These are phyloP conservation scores for Daldinia sp. DNA, from an alignment of 2,329 filamentous ascomycete species.

Conservation along the genomic window DNA sequence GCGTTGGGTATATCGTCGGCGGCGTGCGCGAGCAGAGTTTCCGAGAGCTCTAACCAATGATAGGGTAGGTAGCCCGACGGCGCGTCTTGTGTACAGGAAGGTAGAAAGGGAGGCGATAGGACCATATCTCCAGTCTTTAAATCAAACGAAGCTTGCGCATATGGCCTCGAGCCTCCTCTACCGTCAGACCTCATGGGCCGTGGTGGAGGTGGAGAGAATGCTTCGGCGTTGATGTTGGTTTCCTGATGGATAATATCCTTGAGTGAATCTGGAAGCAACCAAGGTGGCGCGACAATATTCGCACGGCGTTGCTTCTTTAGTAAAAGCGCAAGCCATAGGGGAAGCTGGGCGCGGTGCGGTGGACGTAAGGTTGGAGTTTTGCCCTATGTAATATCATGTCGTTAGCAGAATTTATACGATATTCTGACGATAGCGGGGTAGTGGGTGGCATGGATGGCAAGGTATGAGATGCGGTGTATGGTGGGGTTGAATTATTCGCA, in stretches of 20 bases:
- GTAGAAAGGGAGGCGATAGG: conserved; percentile 78
- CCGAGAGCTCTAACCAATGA: conserved; percentile 92
- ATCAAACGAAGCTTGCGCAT: conserved; percentile 44
- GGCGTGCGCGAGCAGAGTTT: conserved; percentile 85
- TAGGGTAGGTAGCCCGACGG: conserved; percentile 81
- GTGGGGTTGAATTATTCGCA: conserved; percentile 15
- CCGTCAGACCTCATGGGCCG: conserved; percentile 63
- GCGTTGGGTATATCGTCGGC: conserved; percentile 80
- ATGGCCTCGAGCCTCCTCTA: conserved; percentile 52
- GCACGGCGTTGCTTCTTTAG: conserved; percentile 93
- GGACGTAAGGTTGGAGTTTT: conserved; percentile 78
- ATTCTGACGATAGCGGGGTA: conserved; percentile 12
- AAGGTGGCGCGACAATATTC: conserved; percentile 90
- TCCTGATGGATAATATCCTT: conserved; percentile 82
- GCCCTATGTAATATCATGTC: conserved; percentile 63
- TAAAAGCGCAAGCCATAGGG: conserved; percentile 93
- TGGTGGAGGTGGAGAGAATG: conserved; percentile 80
- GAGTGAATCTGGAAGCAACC: conserved; percentile 82
- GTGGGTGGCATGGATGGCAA: conserved; percentile 33
- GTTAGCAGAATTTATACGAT: conserved; percentile 3
- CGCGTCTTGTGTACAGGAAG: conserved; percentile 74
- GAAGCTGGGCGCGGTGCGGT: conserved; percentile 79
- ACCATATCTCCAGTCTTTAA: conserved; percentile 38
- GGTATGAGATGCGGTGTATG: conserved; percentile 1
- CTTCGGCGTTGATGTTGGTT: conserved; percentile 72